Percentiles rank a stretch among this genome's conserved stretches.
Conservation (phyloP, 73 alveolate species). For the Stentor roeselii region DNA sequence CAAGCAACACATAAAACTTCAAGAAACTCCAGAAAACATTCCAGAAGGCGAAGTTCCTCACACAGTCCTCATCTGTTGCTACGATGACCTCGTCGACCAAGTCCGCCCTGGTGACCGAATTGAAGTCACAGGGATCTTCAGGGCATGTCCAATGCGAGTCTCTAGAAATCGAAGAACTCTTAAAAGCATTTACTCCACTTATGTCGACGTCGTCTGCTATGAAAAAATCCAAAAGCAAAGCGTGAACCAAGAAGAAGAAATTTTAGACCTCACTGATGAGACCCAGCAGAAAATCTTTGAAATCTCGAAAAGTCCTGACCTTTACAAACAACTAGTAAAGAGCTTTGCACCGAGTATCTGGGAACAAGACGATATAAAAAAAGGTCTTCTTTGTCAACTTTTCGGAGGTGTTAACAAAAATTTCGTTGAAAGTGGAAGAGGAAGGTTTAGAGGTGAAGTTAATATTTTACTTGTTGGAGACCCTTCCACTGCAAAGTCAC, state of each 20-base stretch:
- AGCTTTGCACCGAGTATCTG: conserved; percentile 98
- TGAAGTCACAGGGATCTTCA: conserved; percentile 96
- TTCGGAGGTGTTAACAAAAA: conserved; percentile 96
- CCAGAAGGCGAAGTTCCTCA: conserved; percentile 99
- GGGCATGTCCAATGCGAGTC: conserved; percentile 94
- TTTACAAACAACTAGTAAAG: conserved; percentile 80
- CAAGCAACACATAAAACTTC: conserved; percentile 91
- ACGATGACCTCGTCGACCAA: conserved; percentile 93
- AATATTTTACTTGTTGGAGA: conserved; percentile 97
- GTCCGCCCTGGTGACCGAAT: conserved; percentile 99
- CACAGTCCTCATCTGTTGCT: conserved; percentile 94
- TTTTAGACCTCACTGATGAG: conserved; percentile 66
- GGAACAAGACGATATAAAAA: conserved; percentile 95
- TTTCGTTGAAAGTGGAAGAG: conserved; percentile 80
- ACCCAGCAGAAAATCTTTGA: conserved; percentile 70
- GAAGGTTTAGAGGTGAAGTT: conserved; percentile 89
- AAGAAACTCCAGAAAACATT: conserved; percentile 96
- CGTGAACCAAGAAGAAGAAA: conserved; percentile 69
- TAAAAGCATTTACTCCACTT: conserved; percentile 89
- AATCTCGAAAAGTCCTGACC: conserved; percentile 71
- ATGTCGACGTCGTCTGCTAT: conserved; percentile 93
- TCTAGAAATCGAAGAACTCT: conserved; percentile 80
- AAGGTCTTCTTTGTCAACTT: conserved; percentile 92
- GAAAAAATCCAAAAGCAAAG: conserved; percentile 64
- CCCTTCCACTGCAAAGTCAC: conserved; percentile 99